Evolutionary conservation across 2,329 filamentous ascomycete genomes (phyloP), one percentile per base, ranked within the genome.

Genomic region (Fusarium nygamai): DNA sequence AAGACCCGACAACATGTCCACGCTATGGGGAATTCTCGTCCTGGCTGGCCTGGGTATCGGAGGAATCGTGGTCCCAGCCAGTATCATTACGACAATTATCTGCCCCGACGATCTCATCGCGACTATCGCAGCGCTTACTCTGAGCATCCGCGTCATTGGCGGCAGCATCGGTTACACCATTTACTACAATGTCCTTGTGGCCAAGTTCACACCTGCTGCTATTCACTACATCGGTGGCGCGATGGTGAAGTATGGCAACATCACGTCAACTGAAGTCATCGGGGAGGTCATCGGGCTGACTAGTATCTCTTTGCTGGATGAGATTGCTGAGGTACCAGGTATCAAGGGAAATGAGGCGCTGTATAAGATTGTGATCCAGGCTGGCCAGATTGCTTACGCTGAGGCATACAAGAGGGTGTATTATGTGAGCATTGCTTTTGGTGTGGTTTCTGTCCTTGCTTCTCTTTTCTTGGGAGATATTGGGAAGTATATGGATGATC

Each of bases 391-490:
- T 56, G 51, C 51, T n/a, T 56, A n/a, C n/a, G 34, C 69, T 3
- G 44, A 69, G 17, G 66, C 64, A 13, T 69, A 46, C 38, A 56
- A 56, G 20, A 41, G 36, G 47, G 31, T 54, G n/a, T 16, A 61
- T 51, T 51, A 71, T 53, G 43, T 58, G 29, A 58, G 54, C 19
- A 58, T 46, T 46, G 54, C 54, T 0, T n/a, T n/a, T 51, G 51
- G 51, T 29, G 34, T 1, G 2, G 51, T 56, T 41, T 41, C 51
- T 5, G 36, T 56, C 3, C 20, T 56, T 17, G 34, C 34, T 20
- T 39, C 51, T 31, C 36, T 56, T n/a, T 56, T 56, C 27, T n/a
- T 56, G 27, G 51, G 51, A n/a, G 51, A 56, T 20, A 56, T 56
- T 20, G 51, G 51, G 14, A 56, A 56, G 51, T 56, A 43, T 2